Base-by-base conservation (phyloP, 2,329 filamentous ascomycete genomes). In the Phyllosticta capitalensis region DNA sequence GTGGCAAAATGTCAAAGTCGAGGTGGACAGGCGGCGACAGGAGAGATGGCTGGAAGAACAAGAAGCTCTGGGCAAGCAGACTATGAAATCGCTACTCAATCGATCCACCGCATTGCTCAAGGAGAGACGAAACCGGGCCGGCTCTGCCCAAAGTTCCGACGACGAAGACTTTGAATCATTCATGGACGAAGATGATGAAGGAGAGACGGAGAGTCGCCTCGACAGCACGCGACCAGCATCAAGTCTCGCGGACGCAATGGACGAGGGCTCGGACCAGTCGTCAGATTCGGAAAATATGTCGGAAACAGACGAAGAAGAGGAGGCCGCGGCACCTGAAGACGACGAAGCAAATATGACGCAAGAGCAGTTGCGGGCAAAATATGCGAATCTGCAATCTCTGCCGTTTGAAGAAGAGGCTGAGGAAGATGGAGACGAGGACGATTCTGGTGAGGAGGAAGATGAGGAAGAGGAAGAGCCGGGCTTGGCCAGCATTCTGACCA, bases 81-180 rank as follows among this genome's bases (percentile, higher is more conserved):
- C 85, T 54, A 79, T 88, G 67, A 89, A 87, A 66, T 84, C 87
- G 74, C 88, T 84, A 66, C 86, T 89, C 66, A 88, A 86, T 62
- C 79, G 86, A 60, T 89, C 86, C 0, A 87, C 87, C 62, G 52
- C 71, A 21, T 24, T 61, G 51, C 48, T 61, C 24, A 61, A 72
- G 71, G 49, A 63, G 72, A 3, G 71, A 69, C 67, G 70, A 7
- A 68, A 68, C 17, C 64, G 64, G 33, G 65, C 68, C 7, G 72
- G 71, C 54, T 70, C 68, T 1, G 22, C 56, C n/a, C 50, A 56
- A 20, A 56, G 54, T 49, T 61, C 58, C 54, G 71, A 69, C 51
- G 63, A 65, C 1, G 68, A 73, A 19, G 59, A 58, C 20, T 76
- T 71, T 10, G 69, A 70, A 12, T 71, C 72, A 12, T 67, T 71